These are phyloP conservation scores for Cenchrus americanus DNA, from an alignment of 176 grass and related monocot species.

Conservation along the genomic window DNA sequence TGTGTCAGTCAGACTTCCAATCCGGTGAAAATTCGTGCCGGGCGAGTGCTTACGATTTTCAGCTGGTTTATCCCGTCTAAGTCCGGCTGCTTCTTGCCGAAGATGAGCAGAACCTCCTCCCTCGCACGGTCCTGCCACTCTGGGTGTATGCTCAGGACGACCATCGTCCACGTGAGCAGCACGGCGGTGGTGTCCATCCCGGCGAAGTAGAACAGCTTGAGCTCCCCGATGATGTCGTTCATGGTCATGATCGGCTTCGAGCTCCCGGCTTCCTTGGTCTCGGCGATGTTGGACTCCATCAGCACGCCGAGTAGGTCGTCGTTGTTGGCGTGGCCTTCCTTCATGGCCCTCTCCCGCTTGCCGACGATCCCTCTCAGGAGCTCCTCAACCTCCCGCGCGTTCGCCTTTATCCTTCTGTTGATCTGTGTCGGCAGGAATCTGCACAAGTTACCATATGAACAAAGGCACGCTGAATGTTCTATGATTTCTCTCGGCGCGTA, in stretches of 20 bases:
- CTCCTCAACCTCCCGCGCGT: conserved; percentile 24
- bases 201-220: conserved; percentile 85
- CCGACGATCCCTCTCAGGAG: conserved; percentile 57
- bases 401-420: conserved; percentile 49
- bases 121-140: conserved; percentile 63
- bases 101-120: conserved; percentile 53
- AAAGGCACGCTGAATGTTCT: neutral
- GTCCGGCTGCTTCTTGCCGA: conserved; percentile 43
- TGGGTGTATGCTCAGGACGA: conserved; percentile 58
- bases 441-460: neutral
- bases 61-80: conserved; percentile 46
- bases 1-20: neutral
- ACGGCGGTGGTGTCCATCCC: conserved; percentile 70
- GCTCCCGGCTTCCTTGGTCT: conserved; percentile 26
- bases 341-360: conserved; percentile 51
- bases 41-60: conserved; percentile 42
- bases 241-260: conserved; percentile 48
- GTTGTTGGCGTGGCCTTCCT: conserved; percentile 22
- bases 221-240: conserved; percentile 66
- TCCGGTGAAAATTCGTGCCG: neutral
- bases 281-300: conserved; percentile 46
- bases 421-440: conserved; percentile 49
- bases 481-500: too few relatives aligned
- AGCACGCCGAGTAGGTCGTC: conserved; percentile 60
- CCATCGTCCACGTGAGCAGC: conserved; percentile 62